Evolutionary conservation across 2,329 filamentous ascomycete genomes (phyloP).

Genomic region (Colletotrichum lupini): DNA sequence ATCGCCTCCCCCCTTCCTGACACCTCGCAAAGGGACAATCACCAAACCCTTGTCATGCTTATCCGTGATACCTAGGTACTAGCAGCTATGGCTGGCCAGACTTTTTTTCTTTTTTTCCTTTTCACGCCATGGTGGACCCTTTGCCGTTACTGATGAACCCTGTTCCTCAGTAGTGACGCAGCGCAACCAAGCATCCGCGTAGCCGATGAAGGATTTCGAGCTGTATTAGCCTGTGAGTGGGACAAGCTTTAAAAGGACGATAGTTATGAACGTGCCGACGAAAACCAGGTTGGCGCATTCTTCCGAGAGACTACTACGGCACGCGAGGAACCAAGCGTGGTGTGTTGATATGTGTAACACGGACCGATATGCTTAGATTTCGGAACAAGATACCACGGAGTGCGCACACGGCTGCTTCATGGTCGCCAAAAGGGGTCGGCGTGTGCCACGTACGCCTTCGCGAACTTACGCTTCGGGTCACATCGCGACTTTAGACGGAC

Average conservation of each 20-base stretch:
- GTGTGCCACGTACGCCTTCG: not conserved
- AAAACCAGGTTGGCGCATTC: not conserved
- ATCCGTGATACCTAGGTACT: constrained; percentile 3
- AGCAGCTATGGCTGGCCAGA: not conserved
- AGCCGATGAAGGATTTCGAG: constrained; percentile 11
- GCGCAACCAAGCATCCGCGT: constrained; percentile 17
- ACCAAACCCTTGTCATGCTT: not conserved
- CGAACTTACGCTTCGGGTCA: not conserved
- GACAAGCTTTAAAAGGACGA: not conserved
- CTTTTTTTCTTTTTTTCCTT: not conserved
- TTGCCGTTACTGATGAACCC: not conserved
- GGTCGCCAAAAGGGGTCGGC: not conserved
- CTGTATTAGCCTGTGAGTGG: not conserved
- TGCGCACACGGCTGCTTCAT: not conserved
- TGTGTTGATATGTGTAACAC: not conserved
- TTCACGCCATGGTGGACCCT: not conserved
- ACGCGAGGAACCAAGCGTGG: not conserved
- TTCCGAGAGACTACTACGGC: not conserved
- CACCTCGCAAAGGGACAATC: not conserved
- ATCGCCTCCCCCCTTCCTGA: constrained; percentile 5
- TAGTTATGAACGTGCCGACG: not conserved
- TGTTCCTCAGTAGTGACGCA: constrained; percentile 2
- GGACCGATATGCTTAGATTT: not conserved
- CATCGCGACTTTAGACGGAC: not conserved
- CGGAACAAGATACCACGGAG: not conserved